Conservation (phyloP, 2,329 filamentous ascomycete genomes). For the Chaetothyriales sp. region DNA sequence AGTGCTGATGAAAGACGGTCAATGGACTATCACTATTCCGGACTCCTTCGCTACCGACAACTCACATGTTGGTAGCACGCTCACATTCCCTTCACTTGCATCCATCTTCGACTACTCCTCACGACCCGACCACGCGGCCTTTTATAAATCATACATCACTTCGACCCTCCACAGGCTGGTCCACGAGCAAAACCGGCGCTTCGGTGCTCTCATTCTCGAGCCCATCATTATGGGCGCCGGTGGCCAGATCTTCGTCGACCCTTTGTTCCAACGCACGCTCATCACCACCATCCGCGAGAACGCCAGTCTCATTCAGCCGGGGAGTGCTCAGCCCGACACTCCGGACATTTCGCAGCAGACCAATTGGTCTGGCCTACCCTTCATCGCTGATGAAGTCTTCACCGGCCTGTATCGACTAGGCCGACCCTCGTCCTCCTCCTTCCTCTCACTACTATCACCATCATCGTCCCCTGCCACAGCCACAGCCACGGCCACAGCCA, state of each 20-base stretch:
- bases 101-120: constrained; percentile 47
- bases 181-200: constrained; percentile 45
- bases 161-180: constrained; percentile 41
- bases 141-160: constrained; percentile 49
- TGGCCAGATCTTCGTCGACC: constrained; percentile 74
- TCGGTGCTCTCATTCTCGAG: constrained; percentile 68
- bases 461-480: neutral
- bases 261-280: constrained; percentile 63
- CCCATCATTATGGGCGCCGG: constrained; percentile 69
- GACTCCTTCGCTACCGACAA: constrained; percentile 1
- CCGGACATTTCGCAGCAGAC: neutral
- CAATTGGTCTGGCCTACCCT: constrained; percentile 58
- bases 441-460: constrained; percentile 35
- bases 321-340: constrained; percentile 4
- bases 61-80: constrained; percentile 12
- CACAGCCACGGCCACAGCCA: neutral
- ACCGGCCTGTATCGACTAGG: constrained; percentile 74
- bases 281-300: constrained; percentile 52
- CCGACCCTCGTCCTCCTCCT: constrained; percentile 54
- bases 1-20: constrained; percentile 51
- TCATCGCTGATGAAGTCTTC: constrained; percentile 80
- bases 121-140: constrained; percentile 35
- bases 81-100: constrained; percentile 36
- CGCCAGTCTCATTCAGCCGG: constrained; percentile 39
- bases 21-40: constrained; percentile 38